A percentile compares a stretch with the other conserved stretches of the same genome.
phyloP scores from a whole-genome alignment of 2,329 filamentous ascomycete genomes.

The Achaetomium macrosporum region DNA sequence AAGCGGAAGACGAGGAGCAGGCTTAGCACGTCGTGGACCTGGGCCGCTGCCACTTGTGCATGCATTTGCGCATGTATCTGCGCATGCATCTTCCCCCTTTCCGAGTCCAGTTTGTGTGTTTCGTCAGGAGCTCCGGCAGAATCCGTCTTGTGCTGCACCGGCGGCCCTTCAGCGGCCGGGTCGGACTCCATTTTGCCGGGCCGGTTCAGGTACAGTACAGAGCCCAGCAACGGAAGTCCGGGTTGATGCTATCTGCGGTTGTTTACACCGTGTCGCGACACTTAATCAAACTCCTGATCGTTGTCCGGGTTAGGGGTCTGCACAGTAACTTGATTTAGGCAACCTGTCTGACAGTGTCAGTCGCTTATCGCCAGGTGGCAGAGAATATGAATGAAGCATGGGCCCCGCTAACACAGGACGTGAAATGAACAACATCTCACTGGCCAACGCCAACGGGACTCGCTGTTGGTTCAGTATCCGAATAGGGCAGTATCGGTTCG shows the following conservation, averaged over 20 bases:
- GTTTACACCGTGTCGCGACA: no score
- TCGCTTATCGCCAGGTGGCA: background rate
- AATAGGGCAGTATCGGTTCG: no score
- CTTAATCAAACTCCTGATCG: no score
- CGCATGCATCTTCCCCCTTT: background rate
- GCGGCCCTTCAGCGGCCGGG: constrained; percentile 2
- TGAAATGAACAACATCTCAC: no score
- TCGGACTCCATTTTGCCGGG: constrained; percentile 7
- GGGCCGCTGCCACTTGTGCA: constrained; percentile 28
- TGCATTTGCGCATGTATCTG: constrained; percentile 16
- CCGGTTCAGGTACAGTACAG: no score
- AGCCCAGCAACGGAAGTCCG: no score
- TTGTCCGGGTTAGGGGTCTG: background rate
- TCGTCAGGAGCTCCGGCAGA: background rate
- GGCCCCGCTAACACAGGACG: background rate
- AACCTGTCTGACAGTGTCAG: background rate
- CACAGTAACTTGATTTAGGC: background rate
- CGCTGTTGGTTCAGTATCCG: no score
- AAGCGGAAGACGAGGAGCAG: constrained; percentile 63
- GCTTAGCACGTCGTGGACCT: constrained; percentile 32
- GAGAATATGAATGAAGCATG: no score
- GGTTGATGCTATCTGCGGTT: no score
- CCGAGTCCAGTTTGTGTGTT: background rate
- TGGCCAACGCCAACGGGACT: no score
- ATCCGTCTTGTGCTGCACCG: constrained; percentile 2